A percentile compares a stretch with the other conserved stretches of the same genome.
phyloP scores from a whole-genome alignment of 179 eudicot species.

The Amaranthus tricolor region DNA sequence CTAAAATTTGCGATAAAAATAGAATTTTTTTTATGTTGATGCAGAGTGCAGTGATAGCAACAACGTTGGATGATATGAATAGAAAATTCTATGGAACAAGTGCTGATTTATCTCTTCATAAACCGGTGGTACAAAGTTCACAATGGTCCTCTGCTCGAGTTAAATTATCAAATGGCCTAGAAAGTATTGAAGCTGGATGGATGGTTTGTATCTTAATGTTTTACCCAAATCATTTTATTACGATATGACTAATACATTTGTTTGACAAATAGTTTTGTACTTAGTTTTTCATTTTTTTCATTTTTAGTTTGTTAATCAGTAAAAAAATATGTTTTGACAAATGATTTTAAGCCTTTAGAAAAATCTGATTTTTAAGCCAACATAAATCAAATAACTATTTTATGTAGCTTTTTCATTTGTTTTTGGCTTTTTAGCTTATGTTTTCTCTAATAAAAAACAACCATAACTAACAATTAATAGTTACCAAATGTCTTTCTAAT shows the following conservation, averaged over 20 bases:
- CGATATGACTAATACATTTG: no score
- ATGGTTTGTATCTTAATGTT: conserved; percentile 16
- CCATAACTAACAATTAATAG: no score
- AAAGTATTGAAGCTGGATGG: conserved; percentile 26
- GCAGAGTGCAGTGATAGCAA: conserved; percentile 9
- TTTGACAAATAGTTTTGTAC: no score
- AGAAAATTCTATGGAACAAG: conserved; percentile 6
- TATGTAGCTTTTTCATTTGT: not conserved
- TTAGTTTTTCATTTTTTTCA: no score
- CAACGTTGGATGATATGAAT: not conserved
- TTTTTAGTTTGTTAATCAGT: no score
- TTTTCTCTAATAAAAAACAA: not conserved
- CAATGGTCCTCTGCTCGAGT: conserved; percentile 18
- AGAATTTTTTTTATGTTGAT: not conserved
- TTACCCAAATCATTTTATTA: no score
- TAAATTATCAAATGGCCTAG: not conserved
- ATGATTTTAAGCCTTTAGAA: no score
- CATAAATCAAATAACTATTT: no score
- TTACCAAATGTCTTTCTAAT: no score
- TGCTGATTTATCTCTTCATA: not conserved
- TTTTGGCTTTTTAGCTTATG: not conserved
- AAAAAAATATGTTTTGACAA: no score
- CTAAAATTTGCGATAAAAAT: no score
- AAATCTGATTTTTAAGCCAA: no score
- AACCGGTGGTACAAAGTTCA: not conserved